phyloP scores from a whole-genome alignment of 1,284 basidiomycete species.

The Sporisorium exsertum region DNA sequence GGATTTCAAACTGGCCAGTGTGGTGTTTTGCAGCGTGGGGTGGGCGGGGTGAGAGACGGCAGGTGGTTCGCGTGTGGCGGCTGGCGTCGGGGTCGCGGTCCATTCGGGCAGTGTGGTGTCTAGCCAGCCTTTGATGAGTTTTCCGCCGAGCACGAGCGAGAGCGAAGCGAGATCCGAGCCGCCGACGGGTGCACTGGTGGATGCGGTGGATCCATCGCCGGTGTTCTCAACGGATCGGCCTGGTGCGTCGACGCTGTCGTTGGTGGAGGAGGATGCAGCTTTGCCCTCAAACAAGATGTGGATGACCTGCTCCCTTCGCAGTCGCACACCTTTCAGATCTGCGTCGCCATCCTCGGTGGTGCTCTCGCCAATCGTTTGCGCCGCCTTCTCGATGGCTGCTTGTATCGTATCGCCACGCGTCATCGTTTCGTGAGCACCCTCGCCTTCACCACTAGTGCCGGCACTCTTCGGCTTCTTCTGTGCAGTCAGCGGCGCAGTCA shows the following conservation, averaged over 20 bases:
- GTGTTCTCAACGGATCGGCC: neutral
- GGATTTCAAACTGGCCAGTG: constrained; percentile 39
- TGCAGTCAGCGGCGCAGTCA: constrained; percentile 43
- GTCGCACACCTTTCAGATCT: constrained; percentile 50
- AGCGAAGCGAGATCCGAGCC: constrained; percentile 35
- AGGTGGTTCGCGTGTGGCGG: constrained; percentile 34
- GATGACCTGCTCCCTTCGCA: constrained; percentile 55
- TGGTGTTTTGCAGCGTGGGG: constrained; percentile 21
- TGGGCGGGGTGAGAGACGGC: constrained; percentile 9
- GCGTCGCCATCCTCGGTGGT: constrained; percentile 35
- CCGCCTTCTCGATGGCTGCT: constrained; percentile 17
- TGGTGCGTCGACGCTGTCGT: neutral
- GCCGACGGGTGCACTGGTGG: neutral
- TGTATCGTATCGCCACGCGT: constrained; percentile 24
- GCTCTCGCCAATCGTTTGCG: constrained; percentile 26
- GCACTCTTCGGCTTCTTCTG: neutral
- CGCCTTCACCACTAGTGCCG: neutral
- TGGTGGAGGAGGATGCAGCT: neutral
- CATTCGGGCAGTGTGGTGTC: constrained; percentile 39
- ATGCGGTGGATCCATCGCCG: neutral
- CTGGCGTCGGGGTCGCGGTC: constrained; percentile 30
- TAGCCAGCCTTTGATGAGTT: constrained; percentile 53
- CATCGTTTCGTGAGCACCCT: neutral
- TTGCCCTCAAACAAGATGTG: constrained; percentile 57
- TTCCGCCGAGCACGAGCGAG: constrained; percentile 43